Conservation (phyloP, 1,284 basidiomycete species). For the Sphagnurus paluster region DNA sequence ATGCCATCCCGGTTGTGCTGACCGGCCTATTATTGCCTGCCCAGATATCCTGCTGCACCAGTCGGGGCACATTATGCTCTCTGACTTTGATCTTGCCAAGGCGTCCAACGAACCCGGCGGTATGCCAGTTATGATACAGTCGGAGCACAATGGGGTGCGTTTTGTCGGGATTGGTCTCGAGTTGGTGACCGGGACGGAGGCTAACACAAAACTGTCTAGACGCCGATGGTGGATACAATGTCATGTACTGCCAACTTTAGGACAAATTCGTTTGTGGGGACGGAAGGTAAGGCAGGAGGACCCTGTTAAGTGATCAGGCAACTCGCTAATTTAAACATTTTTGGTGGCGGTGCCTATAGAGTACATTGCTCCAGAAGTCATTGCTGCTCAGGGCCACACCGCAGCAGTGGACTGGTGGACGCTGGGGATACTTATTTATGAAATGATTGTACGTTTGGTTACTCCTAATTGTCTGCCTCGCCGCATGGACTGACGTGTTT, state of each 20-base stretch:
- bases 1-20: conserved; percentile 8
- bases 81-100: conserved; percentile 98
- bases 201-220: conserved; percentile 38
- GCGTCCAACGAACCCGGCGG: conserved; percentile 87
- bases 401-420: conserved; percentile 99
- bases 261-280: conserved; percentile 98
- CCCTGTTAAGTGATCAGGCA: conserved; percentile 20
- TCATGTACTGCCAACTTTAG: conserved; percentile 97
- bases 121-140: conserved; percentile 89
- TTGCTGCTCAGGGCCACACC: conserved; percentile 96
- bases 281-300: conserved; percentile 76
- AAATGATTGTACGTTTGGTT: conserved; percentile 91
- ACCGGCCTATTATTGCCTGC: conserved; percentile 14
- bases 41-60: conserved; percentile 97
- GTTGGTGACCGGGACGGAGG: conserved; percentile 14
- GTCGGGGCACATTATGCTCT: conserved; percentile 98
- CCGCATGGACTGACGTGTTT: conserved; percentile 33
- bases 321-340: conserved; percentile 28
- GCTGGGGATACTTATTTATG: conserved; percentile 96
- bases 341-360: conserved; percentile 53
- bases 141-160: conserved; percentile 87
- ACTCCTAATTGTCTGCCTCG: conserved; percentile 27
- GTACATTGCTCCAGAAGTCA: conserved; percentile 99
- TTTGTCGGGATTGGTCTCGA: conserved; percentile 19
- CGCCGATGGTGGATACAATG: conserved; percentile 93